Percentiles rank a stretch among this genome's conserved stretches.
These are phyloP conservation scores for Rhizophora apiculata DNA, from an alignment of 345 rosid genomes.

Conservation along the genomic window DNA sequence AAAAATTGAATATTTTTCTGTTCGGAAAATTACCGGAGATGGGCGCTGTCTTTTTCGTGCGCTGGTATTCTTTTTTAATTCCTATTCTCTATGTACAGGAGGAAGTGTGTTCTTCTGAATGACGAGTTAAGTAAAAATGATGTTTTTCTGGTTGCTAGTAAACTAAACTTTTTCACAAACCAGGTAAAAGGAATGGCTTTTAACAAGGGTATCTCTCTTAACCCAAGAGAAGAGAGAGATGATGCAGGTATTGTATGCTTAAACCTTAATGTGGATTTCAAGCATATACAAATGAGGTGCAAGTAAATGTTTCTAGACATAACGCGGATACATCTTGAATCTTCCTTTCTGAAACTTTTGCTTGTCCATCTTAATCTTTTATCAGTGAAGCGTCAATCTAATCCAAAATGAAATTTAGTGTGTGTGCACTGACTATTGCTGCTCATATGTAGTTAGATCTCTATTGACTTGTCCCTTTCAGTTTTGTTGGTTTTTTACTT, in stretches of 20 bases:
- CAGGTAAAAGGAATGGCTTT: constrained; percentile 98
- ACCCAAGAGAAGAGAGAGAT: constrained; percentile 59
- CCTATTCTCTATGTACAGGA: neutral
- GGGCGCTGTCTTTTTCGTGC: constrained; percentile 93
- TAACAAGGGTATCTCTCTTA: constrained; percentile 64
- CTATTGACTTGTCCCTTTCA: neutral
- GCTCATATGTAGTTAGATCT: neutral
- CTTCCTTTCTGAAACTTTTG: neutral
- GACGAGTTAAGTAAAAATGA: neutral
- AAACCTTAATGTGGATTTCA: neutral
- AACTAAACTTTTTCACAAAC: constrained; percentile 10
- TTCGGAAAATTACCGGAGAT: constrained; percentile 74
- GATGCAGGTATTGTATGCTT: constrained; percentile 54
- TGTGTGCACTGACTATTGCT: neutral
- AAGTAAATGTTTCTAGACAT: too few relatives aligned
- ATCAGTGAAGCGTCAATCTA: neutral
- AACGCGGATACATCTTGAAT: neutral
- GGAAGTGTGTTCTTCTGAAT: neutral
- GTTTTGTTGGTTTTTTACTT: too few relatives aligned
- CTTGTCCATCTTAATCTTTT: neutral
- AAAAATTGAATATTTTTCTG: constrained; percentile 63
- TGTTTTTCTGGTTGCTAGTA: neutral
- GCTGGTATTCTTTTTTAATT: constrained; percentile 41
- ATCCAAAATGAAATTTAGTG: neutral
- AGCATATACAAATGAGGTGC: neutral